Conservation (phyloP, 2,329 filamentous ascomycete genomes). For the Alternaria metachromatica region DNA sequence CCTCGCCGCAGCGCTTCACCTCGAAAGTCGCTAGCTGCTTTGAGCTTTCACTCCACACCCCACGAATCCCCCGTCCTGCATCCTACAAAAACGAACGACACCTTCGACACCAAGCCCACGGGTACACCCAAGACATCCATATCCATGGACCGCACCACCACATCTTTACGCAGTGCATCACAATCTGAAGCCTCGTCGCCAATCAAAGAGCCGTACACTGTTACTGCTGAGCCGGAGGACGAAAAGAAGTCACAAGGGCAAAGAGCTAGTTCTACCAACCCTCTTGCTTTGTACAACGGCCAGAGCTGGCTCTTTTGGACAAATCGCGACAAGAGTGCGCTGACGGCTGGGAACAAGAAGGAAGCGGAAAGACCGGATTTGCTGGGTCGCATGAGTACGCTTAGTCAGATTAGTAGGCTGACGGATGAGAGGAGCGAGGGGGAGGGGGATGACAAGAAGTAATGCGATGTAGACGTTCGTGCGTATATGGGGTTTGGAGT, state of each 20-base stretch:
- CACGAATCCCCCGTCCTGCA: slow-evolving; percentile 28
- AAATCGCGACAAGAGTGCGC: slow-evolving; percentile 24
- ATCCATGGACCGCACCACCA: slow-evolving; percentile 13
- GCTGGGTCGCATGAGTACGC: slow-evolving; percentile 52
- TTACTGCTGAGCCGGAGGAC: slow-evolving; percentile 12
- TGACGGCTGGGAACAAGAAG: background rate
- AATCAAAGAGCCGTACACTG: slow-evolving; percentile 4
- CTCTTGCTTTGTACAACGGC: slow-evolving; percentile 58
- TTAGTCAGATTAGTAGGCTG: slow-evolving; percentile 66
- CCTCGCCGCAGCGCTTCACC: slow-evolving; percentile 56
- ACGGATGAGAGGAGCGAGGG: slow-evolving; percentile 33
- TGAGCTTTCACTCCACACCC: slow-evolving; percentile 23
- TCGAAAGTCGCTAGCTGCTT: slow-evolving; percentile 49
- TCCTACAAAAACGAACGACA: slow-evolving; percentile 17
- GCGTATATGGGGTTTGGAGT: background rate
- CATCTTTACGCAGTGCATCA: slow-evolving; percentile 15
- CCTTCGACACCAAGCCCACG: slow-evolving; percentile 17
- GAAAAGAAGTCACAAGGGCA: background rate
- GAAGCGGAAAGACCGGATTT: slow-evolving; percentile 36
- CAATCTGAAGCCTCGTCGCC: slow-evolving; percentile 16
- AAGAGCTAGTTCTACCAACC: slow-evolving; percentile 39
- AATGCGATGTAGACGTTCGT: background rate
- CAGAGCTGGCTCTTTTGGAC: slow-evolving; percentile 64
- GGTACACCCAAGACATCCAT: slow-evolving; percentile 32
- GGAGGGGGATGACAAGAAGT: background rate